Percentiles rank a stretch among this genome's conserved stretches.
These are phyloP conservation scores for Russula sp. DNA, from an alignment of 768 basidiomycete species.

Conservation along the genomic window DNA sequence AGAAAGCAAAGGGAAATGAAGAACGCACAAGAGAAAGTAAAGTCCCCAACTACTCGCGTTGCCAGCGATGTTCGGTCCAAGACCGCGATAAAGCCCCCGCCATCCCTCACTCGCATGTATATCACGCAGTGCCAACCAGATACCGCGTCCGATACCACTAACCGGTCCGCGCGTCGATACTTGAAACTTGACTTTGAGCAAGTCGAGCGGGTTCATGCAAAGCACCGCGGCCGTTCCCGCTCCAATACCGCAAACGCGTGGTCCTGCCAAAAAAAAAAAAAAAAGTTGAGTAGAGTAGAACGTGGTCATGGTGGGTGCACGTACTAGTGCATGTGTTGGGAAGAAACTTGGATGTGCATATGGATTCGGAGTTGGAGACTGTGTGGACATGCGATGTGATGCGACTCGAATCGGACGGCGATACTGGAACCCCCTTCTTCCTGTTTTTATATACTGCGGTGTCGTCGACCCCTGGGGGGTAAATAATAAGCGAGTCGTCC, in stretches of 20 bases:
- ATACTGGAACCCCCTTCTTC: too few relatives aligned
- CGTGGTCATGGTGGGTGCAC: conserved; percentile 3
- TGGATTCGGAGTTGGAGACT: conserved; percentile 1
- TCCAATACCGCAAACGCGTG: conserved; percentile 89
- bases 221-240: conserved; percentile 91
- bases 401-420: neutral
- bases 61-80: conserved; percentile 87
- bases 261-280: conserved; percentile 52
- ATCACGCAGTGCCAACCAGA: conserved; percentile 69
- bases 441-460: too few relatives aligned
- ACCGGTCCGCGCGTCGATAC: conserved; percentile 66
- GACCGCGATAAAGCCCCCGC: conserved; percentile 85
- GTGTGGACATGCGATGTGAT: conserved; percentile 16
- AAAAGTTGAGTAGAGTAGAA: neutral
- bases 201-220: conserved; percentile 96
- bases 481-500: too few relatives aligned
- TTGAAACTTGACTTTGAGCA: conserved; percentile 92
- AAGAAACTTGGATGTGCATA: conserved; percentile 32
- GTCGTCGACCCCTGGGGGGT: too few relatives aligned
- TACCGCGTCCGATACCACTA: conserved; percentile 64
- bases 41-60: conserved; percentile 97
- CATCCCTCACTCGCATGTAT: conserved; percentile 76
- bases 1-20: neutral
- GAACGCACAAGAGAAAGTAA: conserved; percentile 92
- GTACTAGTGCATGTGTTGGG: conserved; percentile 36